Evolutionary conservation across 129 eudicot genomes (phyloP).

Genomic region (Gnaphalium uliginosum): DNA sequence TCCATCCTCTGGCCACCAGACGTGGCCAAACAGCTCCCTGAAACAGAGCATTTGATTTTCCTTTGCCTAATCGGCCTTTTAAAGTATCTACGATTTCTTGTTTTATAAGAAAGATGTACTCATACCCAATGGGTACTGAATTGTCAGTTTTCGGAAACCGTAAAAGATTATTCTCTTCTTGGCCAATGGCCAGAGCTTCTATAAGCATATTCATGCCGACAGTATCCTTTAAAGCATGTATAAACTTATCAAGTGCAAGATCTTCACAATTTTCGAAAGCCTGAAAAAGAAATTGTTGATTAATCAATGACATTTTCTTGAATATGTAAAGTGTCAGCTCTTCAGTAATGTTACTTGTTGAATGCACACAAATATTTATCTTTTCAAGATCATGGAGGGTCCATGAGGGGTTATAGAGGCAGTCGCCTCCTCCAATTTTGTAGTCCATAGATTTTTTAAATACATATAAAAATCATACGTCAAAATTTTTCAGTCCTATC

Average conservation of each 20-base stretch:
- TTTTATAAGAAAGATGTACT: conserved; percentile 24
- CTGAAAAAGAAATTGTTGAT: neutral
- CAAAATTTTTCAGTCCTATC: too few relatives aligned
- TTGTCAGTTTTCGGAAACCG: too few relatives aligned
- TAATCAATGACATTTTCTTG: too few relatives aligned
- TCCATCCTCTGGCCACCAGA: conserved; percentile 50
- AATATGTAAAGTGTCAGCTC: too few relatives aligned
- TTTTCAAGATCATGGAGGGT: too few relatives aligned
- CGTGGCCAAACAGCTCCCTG: conserved; percentile 66
- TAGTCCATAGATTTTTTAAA: too few relatives aligned
- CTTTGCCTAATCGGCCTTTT: conserved; percentile 41
- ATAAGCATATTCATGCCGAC: neutral
- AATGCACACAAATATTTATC: too few relatives aligned
- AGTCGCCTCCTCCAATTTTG: too few relatives aligned
- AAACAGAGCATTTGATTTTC: conserved; percentile 41
- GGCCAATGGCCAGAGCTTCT: neutral
- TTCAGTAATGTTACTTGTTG: too few relatives aligned
- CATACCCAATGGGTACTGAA: neutral
- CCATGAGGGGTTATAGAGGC: too few relatives aligned
- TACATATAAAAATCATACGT: too few relatives aligned
- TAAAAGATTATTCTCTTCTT: too few relatives aligned
- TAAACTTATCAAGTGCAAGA: neutral
- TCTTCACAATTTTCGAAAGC: neutral
- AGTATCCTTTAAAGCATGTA: neutral
- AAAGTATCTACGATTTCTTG: conserved; percentile 34